A percentile compares a stretch with the other conserved stretches of the same genome.
Evolutionary conservation across 495 filamentous ascomycete species (phyloP).

Genomic region (Pseudotulostoma volvatum): DNA sequence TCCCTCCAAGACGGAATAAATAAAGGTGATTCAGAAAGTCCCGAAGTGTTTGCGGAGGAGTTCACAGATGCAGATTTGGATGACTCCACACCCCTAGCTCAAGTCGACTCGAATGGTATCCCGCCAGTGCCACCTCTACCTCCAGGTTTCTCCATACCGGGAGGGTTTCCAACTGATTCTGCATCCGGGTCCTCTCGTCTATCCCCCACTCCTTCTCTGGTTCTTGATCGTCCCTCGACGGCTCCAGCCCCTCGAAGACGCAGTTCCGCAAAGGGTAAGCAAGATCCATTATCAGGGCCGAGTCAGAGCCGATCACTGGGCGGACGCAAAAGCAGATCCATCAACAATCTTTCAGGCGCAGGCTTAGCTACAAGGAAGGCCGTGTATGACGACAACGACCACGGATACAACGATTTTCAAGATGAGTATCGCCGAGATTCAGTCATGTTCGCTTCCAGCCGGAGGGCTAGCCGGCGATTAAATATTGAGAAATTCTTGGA

Average conservation of each 20-base stretch:
- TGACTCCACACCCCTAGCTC: conserved; percentile 1
- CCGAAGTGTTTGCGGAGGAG: conserved; percentile 14
- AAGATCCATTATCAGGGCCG: conserved; percentile 4
- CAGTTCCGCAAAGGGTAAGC: conserved; percentile 11
- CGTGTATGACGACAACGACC: conserved; percentile 1
- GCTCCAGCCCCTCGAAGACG: conserved; percentile 16
- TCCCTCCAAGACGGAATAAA: conserved; percentile 12
- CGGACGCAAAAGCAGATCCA: conserved; percentile 25
- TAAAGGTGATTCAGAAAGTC: conserved; percentile 20
- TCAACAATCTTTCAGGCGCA: conserved; percentile 17
- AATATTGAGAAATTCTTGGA: conserved; percentile 24
- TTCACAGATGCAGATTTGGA: conserved; percentile 3
- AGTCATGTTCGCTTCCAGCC: not conserved
- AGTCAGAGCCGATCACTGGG: conserved; percentile 14
- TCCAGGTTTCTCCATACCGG: conserved; percentile 19
- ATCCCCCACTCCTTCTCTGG: conserved; percentile 11
- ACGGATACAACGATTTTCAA: conserved; percentile 3
- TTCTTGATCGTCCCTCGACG: conserved; percentile 21
- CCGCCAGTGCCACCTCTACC: conserved; percentile 32
- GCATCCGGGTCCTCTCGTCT: conserved; percentile 13
- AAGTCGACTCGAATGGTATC: conserved; percentile 14
- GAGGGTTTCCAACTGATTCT: conserved; percentile 19
- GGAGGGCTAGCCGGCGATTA: conserved; percentile 11
- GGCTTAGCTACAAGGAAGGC: conserved; percentile 10
- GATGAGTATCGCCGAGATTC: conserved; percentile 3